Evolutionary conservation across 441 rosid genomes (phyloP), one percentile per base, ranked within the genome.

Genomic region (Aquilaria agallochum): DNA sequence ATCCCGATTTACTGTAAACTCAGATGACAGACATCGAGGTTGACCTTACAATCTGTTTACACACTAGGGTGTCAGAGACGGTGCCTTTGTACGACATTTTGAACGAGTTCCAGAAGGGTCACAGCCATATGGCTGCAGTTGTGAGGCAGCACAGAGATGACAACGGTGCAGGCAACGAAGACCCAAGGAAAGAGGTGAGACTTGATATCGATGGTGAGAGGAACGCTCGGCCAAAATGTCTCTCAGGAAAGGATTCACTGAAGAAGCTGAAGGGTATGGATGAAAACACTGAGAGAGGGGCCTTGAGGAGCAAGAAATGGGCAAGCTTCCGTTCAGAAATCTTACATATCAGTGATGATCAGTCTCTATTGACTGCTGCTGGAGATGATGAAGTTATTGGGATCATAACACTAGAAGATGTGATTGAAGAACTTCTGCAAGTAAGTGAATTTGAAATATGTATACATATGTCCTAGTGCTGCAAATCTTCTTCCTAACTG

Each of bases 101-200:
- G 50, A 83, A 79, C 32, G 88, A 85, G 71, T 79, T 85, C 55
- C 91, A 76, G 79, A 83, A 80, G 74, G 84, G 91, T 15, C 86
- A 76, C 50, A 83, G 88, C 74, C 88, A 85, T 64, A 80, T 85
- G 88, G 84, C 88, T 30, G 82, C 70, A 42, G 87, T 79, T 9
- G 45, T 81, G 30, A 75, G 60, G 64, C 69, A 77, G 58, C 49
- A 53, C 49, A 52, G 33, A 8, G 64, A 71, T 11, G 55, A 59
- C 32, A 71, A 61, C 56, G 68, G 66, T 31, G 6, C 53, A 53
- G 40, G 55, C 13, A 45, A 45, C 47, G 77, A 72, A 59, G 54
- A 33, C 9, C 27, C 63, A 62, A 77, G 31, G 33, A 65, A 47
- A 30, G 75, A 72, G 31, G 75, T 67, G 44, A 75, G 60, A 48